Evolutionary conservation across 2,329 filamentous ascomycete species (phyloP).

Genomic region (Cladophialophora yegresii): DNA sequence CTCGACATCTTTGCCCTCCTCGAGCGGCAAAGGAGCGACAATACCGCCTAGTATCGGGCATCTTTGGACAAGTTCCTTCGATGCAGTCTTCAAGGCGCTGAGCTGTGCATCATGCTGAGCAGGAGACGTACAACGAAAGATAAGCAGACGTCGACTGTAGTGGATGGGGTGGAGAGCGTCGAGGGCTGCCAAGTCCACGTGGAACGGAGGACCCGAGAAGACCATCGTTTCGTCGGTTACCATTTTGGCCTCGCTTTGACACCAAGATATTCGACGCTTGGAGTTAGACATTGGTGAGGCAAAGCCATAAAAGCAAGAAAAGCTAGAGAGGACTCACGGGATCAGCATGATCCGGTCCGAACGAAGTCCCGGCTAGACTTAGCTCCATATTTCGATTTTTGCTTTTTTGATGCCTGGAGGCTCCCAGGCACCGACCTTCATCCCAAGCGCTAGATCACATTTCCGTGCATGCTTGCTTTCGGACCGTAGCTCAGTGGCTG

Average conservation of each 20-base stretch:
- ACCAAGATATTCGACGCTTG: neutral
- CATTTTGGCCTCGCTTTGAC: neutral
- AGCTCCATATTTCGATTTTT: too few species aligned
- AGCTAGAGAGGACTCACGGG: too few species aligned
- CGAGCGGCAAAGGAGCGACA: conserved; percentile 4
- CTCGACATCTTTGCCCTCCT: neutral
- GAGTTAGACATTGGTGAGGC: too few species aligned
- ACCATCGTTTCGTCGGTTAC: neutral
- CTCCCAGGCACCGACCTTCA: too few species aligned
- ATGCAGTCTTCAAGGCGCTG: conserved; percentile 10
- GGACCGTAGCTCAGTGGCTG: too few species aligned
- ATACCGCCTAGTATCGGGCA: conserved; percentile 11
- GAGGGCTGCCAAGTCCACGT: conserved; percentile 10
- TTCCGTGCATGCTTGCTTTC: too few species aligned
- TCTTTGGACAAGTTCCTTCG: conserved; percentile 3
- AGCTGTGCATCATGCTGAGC: conserved; percentile 11
- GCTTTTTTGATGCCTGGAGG: too few species aligned
- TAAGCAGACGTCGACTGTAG: conserved; percentile 18
- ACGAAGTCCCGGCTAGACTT: too few species aligned
- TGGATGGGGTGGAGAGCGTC: conserved; percentile 18
- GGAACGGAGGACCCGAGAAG: conserved; percentile 6
- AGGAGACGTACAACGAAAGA: conserved; percentile 13
- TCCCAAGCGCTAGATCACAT: too few species aligned
- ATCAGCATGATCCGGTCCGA: too few species aligned
- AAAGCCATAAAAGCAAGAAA: too few species aligned